Evolutionary conservation across 257 asterid genomes (phyloP).

Genomic region (Ilex aquifolium): DNA sequence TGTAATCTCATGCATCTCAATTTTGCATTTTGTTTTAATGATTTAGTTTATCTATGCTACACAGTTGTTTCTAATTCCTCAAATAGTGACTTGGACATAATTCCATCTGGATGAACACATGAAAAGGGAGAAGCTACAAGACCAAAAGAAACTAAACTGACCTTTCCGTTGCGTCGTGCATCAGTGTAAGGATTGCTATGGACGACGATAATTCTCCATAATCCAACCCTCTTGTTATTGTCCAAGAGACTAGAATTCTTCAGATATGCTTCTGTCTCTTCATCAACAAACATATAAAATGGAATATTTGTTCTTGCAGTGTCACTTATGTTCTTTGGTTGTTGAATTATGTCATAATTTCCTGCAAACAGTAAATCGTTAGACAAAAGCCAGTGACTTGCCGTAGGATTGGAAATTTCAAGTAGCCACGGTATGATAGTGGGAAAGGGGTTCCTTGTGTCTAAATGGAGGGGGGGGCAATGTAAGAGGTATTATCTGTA

Average conservation of each 20-base stretch:
- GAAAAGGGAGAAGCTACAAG: conserved; percentile 7
- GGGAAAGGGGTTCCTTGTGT: background rate
- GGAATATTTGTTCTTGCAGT: conserved; percentile 50
- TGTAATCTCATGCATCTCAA: too few relatives aligned
- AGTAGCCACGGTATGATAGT: background rate
- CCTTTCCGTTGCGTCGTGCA: conserved; percentile 95
- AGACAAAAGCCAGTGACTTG: conserved; percentile 9
- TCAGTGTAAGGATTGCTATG: conserved; percentile 81
- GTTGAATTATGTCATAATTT: conserved; percentile 81
- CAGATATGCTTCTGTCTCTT: conserved; percentile 77
- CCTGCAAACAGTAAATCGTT: conserved; percentile 38
- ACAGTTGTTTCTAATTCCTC: background rate
- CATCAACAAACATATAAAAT: conserved; percentile 90
- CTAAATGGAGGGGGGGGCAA: background rate
- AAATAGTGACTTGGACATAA: background rate
- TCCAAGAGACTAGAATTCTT: conserved; percentile 57
- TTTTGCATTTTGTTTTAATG: too few relatives aligned
- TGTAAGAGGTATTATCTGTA: background rate
- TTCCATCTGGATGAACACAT: background rate
- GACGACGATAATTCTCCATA: conserved; percentile 88
- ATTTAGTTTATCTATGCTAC: background rate
- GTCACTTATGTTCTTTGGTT: conserved; percentile 68
- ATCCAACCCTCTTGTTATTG: conserved; percentile 56
- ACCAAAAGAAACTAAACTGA: conserved; percentile 22
- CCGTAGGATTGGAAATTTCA: conserved; percentile 1